Evolutionary conservation across 441 rosid species (phyloP), one percentile per base, ranked within the genome.

Genomic region (Gossypium gossypioides): DNA sequence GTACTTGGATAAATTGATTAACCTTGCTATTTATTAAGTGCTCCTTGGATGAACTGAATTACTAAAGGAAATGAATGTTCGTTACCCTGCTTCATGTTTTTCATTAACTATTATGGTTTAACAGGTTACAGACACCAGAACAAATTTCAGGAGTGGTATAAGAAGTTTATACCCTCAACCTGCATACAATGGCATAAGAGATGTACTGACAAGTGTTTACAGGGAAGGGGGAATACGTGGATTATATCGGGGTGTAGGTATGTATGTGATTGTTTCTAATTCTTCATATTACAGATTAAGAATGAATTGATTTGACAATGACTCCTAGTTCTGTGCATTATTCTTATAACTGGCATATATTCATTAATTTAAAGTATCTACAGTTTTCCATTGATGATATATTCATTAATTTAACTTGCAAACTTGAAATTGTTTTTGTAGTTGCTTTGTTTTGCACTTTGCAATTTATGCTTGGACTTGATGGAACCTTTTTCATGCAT

Each of bases 181-280:
- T 78, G 80, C 86, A 54, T 94, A 90, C 82, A 74, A 78, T 65
- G 94, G 97, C 37, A 79, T 94, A 69, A 88, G 80, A 77, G 91
- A 88, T 77, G 97, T 90, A 61, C 87, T 94, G 71, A 55, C 82
- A 57, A 82, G 81, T 75, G 91, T 90, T 76, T 92, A 89, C 82
- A 89, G 78, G 83, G 96, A 86, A 86, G 97, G 90, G 63, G 94
- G 97, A 69, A 71, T 80, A 21, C 97, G 92, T 50, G 94, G 82
- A 40, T 82, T 94, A 22, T 94, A 94, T 78, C 85, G 97, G 54
- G 99, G 99, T 75, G 80, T 94, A 75, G 96, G 97, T 93, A 78
- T 44, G 86, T 72, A 65, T 74, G 18, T 55, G n/a, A 44, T 73
- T 66, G 34, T 34, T 29, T 68, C 74, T 5, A 59, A 4, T 68